These are phyloP conservation scores for Cordyceps javanica DNA, from an alignment of 2,329 filamentous ascomycete genomes.

Conservation along the genomic window DNA sequence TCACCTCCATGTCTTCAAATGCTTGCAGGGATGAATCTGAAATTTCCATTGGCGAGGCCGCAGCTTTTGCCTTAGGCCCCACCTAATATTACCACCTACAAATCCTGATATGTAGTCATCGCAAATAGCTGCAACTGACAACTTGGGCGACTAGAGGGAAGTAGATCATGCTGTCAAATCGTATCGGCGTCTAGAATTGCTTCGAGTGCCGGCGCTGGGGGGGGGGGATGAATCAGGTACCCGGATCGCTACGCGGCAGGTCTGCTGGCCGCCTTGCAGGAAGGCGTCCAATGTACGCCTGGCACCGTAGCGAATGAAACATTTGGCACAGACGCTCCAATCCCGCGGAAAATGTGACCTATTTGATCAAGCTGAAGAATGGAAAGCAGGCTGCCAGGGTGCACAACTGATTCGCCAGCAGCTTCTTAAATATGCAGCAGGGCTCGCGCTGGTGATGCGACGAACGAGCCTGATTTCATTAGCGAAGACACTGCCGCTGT, in stretches of 20 bases:
- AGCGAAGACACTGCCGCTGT: not conserved
- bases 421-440: not conserved
- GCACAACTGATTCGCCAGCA: not conserved
- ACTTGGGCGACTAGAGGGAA: not conserved
- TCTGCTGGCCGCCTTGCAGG: not conserved
- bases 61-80: conserved; percentile 11
- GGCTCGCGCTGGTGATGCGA: not conserved
- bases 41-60: not conserved
- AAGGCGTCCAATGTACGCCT: not conserved
- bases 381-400: not conserved
- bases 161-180: no score
- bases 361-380: not conserved
- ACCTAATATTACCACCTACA: not conserved
- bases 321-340: not conserved
- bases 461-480: not conserved
- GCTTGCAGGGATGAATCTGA: conserved; percentile 2
- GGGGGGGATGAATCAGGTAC: no score
- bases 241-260: not conserved
- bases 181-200: no score
- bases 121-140: not conserved
- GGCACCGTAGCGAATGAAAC: not conserved
- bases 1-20: conserved; percentile 10
- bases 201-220: not conserved
- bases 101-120: not conserved
- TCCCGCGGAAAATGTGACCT: not conserved